Evolutionary conservation across 2,329 filamentous ascomycete species (phyloP).

Genomic region (Ophiostoma australiae): DNA sequence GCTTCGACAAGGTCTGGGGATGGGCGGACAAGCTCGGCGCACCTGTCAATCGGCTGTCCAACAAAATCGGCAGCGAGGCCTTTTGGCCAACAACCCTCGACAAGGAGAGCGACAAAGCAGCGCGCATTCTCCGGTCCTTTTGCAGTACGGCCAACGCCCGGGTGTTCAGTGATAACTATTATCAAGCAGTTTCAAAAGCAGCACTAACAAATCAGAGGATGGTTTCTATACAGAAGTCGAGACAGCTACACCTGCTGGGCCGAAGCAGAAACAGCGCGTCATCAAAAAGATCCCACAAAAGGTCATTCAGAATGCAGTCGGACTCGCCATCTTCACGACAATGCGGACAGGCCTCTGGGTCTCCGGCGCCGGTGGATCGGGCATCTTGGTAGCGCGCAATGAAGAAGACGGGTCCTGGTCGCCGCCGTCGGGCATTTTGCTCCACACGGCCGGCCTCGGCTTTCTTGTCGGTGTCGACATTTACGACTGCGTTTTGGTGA

Average conservation of each 20-base stretch:
- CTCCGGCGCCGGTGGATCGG: slow-evolving; percentile 56
- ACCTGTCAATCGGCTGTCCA: slow-evolving; percentile 27
- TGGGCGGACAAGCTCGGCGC: slow-evolving; percentile 56
- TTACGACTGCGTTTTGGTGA: slow-evolving; percentile 83
- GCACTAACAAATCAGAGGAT: slow-evolving; percentile 40
- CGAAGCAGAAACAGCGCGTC: slow-evolving; percentile 38
- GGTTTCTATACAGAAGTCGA: slow-evolving; percentile 43
- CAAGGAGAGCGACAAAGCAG: slow-evolving; percentile 70
- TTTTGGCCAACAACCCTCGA: slow-evolving; percentile 72
- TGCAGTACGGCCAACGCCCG: slow-evolving; percentile 44
- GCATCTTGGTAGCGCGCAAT: slow-evolving; percentile 52
- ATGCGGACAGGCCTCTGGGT: slow-evolving; percentile 55
- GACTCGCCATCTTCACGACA: slow-evolving; percentile 65
- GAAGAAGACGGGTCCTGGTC: slow-evolving; percentile 60
- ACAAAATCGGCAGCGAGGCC: slow-evolving; percentile 59
- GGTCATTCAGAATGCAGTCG: slow-evolving; percentile 61
- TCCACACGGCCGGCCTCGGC: slow-evolving; percentile 73
- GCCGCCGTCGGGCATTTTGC: slow-evolving; percentile 74
- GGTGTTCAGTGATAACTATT: neutral
- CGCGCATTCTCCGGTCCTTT: slow-evolving; percentile 67
- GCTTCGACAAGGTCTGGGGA: slow-evolving; percentile 69
- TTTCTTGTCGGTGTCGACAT: slow-evolving; percentile 80
- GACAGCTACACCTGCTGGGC: slow-evolving; percentile 25
- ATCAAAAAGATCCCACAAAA: slow-evolving; percentile 52
- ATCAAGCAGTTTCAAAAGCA: neutral